A percentile compares a stretch with the other conserved stretches of the same genome.
Conservation (phyloP, 495 filamentous ascomycete species). For the Podospora pseudopauciseta region DNA sequence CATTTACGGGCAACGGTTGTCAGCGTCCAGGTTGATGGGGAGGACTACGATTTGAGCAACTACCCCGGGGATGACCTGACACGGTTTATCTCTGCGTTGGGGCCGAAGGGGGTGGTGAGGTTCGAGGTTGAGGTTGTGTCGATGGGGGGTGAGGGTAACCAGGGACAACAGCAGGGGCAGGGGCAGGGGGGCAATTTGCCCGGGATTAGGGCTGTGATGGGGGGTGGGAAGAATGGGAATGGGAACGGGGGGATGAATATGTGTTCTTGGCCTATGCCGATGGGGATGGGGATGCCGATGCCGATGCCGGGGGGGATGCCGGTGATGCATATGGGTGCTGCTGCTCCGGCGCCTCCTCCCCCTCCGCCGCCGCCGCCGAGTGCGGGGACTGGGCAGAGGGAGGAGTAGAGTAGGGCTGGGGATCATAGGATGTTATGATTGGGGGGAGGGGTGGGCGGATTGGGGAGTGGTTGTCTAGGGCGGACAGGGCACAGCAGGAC, state of each 20-base stretch:
- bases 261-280: background rate
- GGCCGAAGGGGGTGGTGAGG: constrained; percentile 20
- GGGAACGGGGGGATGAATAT: background rate
- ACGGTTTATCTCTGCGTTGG: constrained; percentile 11
- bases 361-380: background rate
- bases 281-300: background rate
- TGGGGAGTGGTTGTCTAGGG: background rate
- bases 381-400: background rate
- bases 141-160: background rate
- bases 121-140: constrained; percentile 36
- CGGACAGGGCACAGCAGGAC: background rate
- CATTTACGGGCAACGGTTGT: constrained; percentile 26
- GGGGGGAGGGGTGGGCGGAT: background rate
- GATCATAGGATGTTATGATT: background rate
- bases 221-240: background rate
- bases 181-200: background rate
- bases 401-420: background rate
- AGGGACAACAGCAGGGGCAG: background rate
- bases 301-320: background rate
- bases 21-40: constrained; percentile 23
- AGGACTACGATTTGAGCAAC: constrained; percentile 33
- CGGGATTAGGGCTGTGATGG: constrained; percentile 1
- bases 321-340: background rate
- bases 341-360: background rate
- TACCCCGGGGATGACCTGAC: constrained; percentile 31